Percentiles rank a stretch among this genome's conserved stretches.
Conservation (phyloP, 1,284 basidiomycete species). For the Termitomyces sp. region DNA sequence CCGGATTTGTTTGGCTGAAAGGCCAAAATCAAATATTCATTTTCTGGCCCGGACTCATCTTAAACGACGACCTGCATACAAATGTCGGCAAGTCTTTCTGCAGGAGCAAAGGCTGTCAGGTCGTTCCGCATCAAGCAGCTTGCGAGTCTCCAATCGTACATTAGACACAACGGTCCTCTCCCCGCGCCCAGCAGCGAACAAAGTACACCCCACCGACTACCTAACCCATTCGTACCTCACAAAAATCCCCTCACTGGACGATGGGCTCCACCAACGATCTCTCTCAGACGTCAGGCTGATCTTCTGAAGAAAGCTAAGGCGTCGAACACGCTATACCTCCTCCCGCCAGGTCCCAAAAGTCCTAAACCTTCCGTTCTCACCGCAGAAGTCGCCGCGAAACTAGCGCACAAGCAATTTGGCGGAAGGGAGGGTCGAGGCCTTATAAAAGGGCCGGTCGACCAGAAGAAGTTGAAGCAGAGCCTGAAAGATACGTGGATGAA, state of each 20-base stretch:
- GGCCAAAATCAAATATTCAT: constrained; percentile 3
- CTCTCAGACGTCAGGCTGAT: constrained; percentile 70
- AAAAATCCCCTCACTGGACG: constrained; percentile 53
- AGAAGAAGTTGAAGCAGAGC: constrained; percentile 2
- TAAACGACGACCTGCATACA: neutral
- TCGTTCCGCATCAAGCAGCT: constrained; percentile 43
- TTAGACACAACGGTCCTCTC: constrained; percentile 30
- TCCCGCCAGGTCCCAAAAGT: constrained; percentile 63
- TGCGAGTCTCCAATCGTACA: constrained; percentile 27
- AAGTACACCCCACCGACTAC: constrained; percentile 27
- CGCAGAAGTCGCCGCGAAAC: neutral
- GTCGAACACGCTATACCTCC: constrained; percentile 45
- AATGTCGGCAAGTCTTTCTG: constrained; percentile 18
- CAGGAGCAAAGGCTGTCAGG: constrained; percentile 33
- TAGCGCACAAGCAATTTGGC: constrained; percentile 8
- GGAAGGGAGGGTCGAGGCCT: neutral
- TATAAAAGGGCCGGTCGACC: neutral
- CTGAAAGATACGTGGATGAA: constrained; percentile 27
- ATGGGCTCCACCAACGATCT: constrained; percentile 68
- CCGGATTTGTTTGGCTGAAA: neutral
- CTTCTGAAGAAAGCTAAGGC: constrained; percentile 65
- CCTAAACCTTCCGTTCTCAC: constrained; percentile 14
- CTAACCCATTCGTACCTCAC: constrained; percentile 67
- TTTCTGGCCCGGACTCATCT: neutral
- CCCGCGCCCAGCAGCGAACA: constrained; percentile 18